Evolutionary conservation across 1,139 yeast species (phyloP), one percentile per base, ranked within the genome.

Genomic region (Blastobotrys illinoisensis): DNA sequence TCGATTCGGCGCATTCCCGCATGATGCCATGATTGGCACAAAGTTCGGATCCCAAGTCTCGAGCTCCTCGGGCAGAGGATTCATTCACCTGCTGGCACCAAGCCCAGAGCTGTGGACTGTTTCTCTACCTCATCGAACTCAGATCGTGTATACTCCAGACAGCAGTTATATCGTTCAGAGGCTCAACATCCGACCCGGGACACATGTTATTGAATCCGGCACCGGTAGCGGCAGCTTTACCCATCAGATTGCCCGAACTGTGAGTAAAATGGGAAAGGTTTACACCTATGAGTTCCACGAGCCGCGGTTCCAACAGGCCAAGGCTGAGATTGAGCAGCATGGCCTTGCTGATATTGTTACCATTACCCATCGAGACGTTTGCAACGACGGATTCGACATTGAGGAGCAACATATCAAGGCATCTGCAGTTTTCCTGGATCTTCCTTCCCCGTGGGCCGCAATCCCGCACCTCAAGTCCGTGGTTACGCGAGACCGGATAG

Each of bases 381-480:
- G 99, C 70, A 78, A 81, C 55, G 81, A 84, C 60, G 99, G 99
- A 1, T 95, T 95, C 68, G 79, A 75, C 36, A 74, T 88, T 16
- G 75, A 70, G 16, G 62, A 64, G 1, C 61, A 9, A 67, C 69
- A 65, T 2, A 64, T 85, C 9, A 70, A 78, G 44, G 95, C 88
- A 0, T 84, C 85, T 54, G 84, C 85, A 1, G 82, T 93, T 0
- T 95, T 95, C 65, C 77, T 95, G 60, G 99, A 95, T 68, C 78
- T 95, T 51, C 99, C 99, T 1, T 85, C 97, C 5, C 99, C 99
- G 3, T 93, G 99, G 98, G 83, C 83, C 24, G 99, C 99, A 9
- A 86, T 95, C 55, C 90, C 91, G 5, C 86, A 87, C 68, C 26
- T 55, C 11, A 73, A 76, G 23, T 58, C 64, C 1, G 95, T 87